A percentile compares a stretch with the other conserved stretches of the same genome.
phyloP scores from a whole-genome alignment of 1,284 basidiomycete species.

The Xerocomus nothofagi region DNA sequence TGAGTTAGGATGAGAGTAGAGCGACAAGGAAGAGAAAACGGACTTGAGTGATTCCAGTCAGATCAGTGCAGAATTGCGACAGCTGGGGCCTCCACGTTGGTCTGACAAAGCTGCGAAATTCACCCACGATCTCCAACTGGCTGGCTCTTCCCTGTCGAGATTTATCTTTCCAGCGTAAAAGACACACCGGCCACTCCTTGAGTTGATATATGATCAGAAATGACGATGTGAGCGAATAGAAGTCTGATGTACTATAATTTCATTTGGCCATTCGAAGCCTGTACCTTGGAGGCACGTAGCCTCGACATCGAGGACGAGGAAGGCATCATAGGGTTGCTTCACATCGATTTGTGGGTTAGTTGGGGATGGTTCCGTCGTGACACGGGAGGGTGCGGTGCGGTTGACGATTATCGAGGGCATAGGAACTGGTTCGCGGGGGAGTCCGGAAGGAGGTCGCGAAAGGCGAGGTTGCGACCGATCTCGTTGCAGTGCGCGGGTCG shows the following conservation, averaged over 20 bases:
- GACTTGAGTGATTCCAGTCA: constrained; percentile 94
- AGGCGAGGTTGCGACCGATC: not conserved
- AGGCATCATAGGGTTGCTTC: constrained; percentile 66
- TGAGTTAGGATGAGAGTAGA: constrained; percentile 2
- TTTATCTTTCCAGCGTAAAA: constrained; percentile 80
- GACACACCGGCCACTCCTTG: constrained; percentile 86
- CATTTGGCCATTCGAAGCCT: constrained; percentile 81
- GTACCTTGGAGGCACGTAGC: constrained; percentile 76
- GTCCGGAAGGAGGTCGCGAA: not conserved
- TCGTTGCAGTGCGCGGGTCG: not conserved
- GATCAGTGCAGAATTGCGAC: constrained; percentile 78
- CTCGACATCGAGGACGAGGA: constrained; percentile 85
- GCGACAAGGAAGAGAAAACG: constrained; percentile 27
- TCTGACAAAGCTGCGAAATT: constrained; percentile 86
- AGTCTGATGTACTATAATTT: constrained; percentile 77
- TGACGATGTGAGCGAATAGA: constrained; percentile 22
- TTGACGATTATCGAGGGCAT: constrained; percentile 25
- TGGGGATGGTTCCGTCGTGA: constrained; percentile 3
- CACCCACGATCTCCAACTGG: constrained; percentile 66
- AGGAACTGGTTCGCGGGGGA: not conserved
- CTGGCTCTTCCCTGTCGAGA: constrained; percentile 51
- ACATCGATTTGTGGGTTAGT: constrained; percentile 8
- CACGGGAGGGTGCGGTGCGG: not conserved
- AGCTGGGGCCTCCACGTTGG: constrained; percentile 86
- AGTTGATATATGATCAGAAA: constrained; percentile 24